Evolutionary conservation across 805 yeast species (phyloP).

Genomic region (Candida sonorensis): DNA sequence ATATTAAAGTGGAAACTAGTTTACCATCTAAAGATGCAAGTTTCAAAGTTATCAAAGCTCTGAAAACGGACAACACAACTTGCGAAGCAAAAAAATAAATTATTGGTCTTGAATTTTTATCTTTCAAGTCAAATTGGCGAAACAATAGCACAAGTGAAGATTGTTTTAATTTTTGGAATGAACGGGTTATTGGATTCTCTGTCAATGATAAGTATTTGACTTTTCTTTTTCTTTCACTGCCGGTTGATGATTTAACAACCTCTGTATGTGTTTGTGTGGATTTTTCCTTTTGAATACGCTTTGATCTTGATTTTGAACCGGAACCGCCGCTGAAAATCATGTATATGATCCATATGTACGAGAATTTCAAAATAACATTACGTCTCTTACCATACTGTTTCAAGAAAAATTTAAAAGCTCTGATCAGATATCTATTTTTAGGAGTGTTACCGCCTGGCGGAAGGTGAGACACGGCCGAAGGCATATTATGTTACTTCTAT

Average conservation of each 20-base stretch:
- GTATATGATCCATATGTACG: constrained; percentile 18
- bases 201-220: background rate
- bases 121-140: constrained; percentile 10
- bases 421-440: constrained; percentile 8
- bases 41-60: constrained; percentile 71
- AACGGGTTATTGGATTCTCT: constrained; percentile 1
- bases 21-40: constrained; percentile 85
- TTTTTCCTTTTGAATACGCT: too few relatives aligned
- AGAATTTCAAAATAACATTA: constrained; percentile 14
- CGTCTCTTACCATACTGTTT: constrained; percentile 18
- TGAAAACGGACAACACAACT: constrained; percentile 48
- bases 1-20: constrained; percentile 74
- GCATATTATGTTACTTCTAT: background rate
- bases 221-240: too few relatives aligned
- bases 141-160: constrained; percentile 15
- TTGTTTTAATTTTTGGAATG: constrained; percentile 2
- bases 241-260: too few relatives aligned
- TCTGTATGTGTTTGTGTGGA: too few relatives aligned
- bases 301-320: constrained; percentile 1
- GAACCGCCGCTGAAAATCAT: constrained; percentile 24
- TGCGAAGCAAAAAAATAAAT: constrained; percentile 38
- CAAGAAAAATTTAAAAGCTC: constrained; percentile 8
- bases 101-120: constrained; percentile 8
- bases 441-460: background rate
- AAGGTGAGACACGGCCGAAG: background rate